phyloP scores from a whole-genome alignment of 805 yeast species.

The Ogataea salicorniae region DNA sequence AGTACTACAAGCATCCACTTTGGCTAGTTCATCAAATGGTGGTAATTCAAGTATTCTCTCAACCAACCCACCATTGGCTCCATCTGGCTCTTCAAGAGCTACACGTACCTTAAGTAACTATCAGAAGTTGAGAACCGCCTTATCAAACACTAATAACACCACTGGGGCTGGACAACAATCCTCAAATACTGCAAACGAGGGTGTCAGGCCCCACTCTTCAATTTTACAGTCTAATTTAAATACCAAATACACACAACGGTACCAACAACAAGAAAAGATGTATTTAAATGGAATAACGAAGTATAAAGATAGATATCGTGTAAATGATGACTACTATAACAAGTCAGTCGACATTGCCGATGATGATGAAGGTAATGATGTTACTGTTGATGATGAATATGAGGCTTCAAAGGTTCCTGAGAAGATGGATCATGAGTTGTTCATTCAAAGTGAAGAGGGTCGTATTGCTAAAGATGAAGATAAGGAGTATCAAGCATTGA shows the following conservation, averaged over 20 bases:
- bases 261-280: constrained; percentile 49
- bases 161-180: not conserved
- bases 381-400: constrained; percentile 22
- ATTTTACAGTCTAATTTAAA: constrained; percentile 29
- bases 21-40: not conserved
- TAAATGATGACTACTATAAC: constrained; percentile 49
- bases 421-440: constrained; percentile 11
- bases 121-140: constrained; percentile 13
- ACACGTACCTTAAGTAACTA: constrained; percentile 13
- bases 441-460: constrained; percentile 15
- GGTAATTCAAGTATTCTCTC: not conserved
- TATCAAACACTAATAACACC: constrained; percentile 6
- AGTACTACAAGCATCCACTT: not conserved
- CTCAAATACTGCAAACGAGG: constrained; percentile 2
- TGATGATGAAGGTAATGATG: constrained; percentile 29
- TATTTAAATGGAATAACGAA: constrained; percentile 42
- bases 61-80: too few species aligned
- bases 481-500: constrained; percentile 27
- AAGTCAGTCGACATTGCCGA: constrained; percentile 40
- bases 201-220: constrained; percentile 25
- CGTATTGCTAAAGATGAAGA: constrained; percentile 15
- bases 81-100: constrained; percentile 5
- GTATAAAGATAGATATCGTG: constrained; percentile 27
- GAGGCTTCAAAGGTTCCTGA: constrained; percentile 17
- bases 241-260: constrained; percentile 34